Conservation (phyloP, 2,329 filamentous ascomycete species). For the Zymoseptoria ardabiliae region DNA sequence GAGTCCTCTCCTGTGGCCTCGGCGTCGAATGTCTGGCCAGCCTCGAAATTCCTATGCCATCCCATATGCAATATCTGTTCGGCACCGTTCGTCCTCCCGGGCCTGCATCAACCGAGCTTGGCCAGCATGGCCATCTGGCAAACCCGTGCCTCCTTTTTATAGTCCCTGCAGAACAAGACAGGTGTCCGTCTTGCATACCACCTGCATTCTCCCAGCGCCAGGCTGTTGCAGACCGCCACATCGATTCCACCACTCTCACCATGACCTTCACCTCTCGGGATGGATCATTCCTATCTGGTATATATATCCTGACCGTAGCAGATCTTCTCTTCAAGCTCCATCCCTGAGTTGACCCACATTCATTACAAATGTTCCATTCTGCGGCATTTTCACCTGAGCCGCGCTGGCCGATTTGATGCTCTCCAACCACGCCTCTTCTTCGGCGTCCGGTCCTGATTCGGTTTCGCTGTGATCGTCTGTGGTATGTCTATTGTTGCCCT, state of each 20-base stretch:
- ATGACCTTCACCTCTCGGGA: background rate
- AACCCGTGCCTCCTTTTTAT: background rate
- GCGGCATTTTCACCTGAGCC: constrained; percentile 21
- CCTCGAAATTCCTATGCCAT: background rate
- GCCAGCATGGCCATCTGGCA: background rate
- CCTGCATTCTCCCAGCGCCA: background rate
- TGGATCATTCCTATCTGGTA: background rate
- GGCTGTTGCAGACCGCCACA: background rate
- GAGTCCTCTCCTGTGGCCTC: background rate
- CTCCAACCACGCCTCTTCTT: constrained; percentile 28
- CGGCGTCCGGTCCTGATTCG: constrained; percentile 9
- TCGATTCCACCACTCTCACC: background rate
- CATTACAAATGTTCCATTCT: constrained; percentile 23
- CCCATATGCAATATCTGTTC: background rate
- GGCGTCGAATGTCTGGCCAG: background rate
- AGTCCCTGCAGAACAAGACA: background rate
- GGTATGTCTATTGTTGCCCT: constrained; percentile 2
- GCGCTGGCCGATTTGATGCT: constrained; percentile 21
- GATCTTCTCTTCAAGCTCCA: background rate
- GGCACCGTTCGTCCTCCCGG: background rate
- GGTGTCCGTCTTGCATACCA: background rate
- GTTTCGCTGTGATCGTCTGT: background rate
- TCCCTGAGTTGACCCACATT: constrained; percentile 11
- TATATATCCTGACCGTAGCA: background rate
- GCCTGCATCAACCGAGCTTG: background rate